Evolutionary conservation across 2,329 filamentous ascomycete species (phyloP).

Genomic region (Penicillium sp.): DNA sequence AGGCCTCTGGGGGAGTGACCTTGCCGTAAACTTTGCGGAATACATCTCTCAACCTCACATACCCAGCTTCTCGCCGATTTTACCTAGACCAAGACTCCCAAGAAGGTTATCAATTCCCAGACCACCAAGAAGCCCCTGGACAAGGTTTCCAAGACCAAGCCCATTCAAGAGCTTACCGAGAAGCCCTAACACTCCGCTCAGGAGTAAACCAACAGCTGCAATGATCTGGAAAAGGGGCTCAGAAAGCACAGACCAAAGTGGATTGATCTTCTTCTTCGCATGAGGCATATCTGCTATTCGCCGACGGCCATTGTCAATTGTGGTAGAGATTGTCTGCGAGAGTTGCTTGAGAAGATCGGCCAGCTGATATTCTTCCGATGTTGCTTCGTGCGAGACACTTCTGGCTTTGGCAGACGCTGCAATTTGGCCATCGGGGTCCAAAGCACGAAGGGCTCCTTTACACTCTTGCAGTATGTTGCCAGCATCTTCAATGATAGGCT

Average conservation of each 20-base stretch:
- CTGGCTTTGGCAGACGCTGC: slow-evolving; percentile 80
- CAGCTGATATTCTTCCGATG: slow-evolving; percentile 78
- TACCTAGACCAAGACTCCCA: background rate
- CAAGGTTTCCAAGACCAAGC: background rate
- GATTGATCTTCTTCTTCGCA: slow-evolving; percentile 90
- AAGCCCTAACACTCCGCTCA: background rate
- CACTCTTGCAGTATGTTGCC: slow-evolving; percentile 78
- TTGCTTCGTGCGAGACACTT: slow-evolving; percentile 70
- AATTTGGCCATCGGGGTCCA: slow-evolving; percentile 86
- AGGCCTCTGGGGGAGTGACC: too few relatives aligned
- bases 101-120: background rate
- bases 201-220: background rate
- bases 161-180: background rate
- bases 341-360: slow-evolving; percentile 83
- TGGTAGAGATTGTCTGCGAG: slow-evolving; percentile 74
- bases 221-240: slow-evolving; percentile 77
- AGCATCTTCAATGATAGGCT: slow-evolving; percentile 84
- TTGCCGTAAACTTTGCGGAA: background rate
- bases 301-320: slow-evolving; percentile 83
- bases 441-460: slow-evolving; percentile 79
- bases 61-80: background rate
- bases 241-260: slow-evolving; percentile 70
- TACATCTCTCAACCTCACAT: background rate
- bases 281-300: slow-evolving; percentile 88
- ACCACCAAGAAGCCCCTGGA: background rate